A percentile compares a stretch with the other conserved stretches of the same genome.
These are phyloP conservation scores for Massarina eburnea DNA, from an alignment of 2,329 filamentous ascomycete species.

Conservation along the genomic window DNA sequence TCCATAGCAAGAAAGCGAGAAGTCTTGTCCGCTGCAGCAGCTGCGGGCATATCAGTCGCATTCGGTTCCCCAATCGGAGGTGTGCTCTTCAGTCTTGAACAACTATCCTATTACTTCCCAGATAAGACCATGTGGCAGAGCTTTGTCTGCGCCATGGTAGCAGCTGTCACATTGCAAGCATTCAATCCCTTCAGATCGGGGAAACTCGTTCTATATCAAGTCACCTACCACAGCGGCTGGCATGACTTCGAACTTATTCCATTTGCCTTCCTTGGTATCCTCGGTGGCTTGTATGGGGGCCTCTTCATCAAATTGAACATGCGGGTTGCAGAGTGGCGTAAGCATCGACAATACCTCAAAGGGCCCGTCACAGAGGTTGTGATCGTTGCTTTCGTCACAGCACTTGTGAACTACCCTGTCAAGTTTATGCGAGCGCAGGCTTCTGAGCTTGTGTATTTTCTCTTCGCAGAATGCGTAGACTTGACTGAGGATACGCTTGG, in stretches of 20 bases:
- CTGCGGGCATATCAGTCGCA: conserved; percentile 88
- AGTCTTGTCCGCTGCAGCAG: conserved; percentile 87
- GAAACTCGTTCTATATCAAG: conserved; percentile 93
- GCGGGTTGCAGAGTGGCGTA: conserved; percentile 78
- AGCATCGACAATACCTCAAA: conserved; percentile 64
- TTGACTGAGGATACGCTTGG: conserved; percentile 83
- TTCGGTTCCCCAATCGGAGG: conserved; percentile 94
- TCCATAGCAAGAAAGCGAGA: conserved; percentile 81
- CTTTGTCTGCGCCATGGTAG: conserved; percentile 99
- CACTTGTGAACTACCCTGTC: conserved; percentile 91
- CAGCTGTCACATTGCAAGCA: conserved; percentile 87
- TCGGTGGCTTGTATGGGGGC: conserved; percentile 92
- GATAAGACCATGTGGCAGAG: conserved; percentile 99
- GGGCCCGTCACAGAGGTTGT: conserved; percentile 79
- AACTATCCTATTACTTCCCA: conserved; percentile 95
- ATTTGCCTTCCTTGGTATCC: conserved; percentile 80
- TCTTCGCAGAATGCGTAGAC: conserved; percentile 88
- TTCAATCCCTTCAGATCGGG: conserved; percentile 94
- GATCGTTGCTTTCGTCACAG: conserved; percentile 77
- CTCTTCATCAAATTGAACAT: conserved; percentile 96
- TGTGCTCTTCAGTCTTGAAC: conserved; percentile 93
- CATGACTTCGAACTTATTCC: conserved; percentile 92
- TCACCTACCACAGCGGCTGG: conserved; percentile 89
- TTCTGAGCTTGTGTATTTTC: conserved; percentile 84
- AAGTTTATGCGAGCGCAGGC: conserved; percentile 93